Evolutionary conservation across 1,284 basidiomycete genomes (phyloP), one percentile per base, ranked within the genome.

Genomic region (Ganoderma sp.): DNA sequence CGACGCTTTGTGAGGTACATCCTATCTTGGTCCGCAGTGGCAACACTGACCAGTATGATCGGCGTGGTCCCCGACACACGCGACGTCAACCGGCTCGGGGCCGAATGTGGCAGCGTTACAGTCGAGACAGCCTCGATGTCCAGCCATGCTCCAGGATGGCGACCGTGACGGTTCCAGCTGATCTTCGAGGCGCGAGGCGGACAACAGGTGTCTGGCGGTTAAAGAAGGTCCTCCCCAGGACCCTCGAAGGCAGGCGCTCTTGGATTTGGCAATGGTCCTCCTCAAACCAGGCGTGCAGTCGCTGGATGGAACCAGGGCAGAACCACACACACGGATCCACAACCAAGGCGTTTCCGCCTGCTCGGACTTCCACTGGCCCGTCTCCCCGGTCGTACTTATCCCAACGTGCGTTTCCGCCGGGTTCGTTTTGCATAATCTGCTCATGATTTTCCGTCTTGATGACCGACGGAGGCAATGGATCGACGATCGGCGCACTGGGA

Each of bases 291-390:
- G 10, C 10, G 9, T 12, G 12, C 48, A 52, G 48, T 22, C 48
- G 22, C 22, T 14, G 25, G 48, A 25, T 52, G 12, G 48, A 52
- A 52, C 48, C 48, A 25, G 25, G 48, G 12, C 12, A 25, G 48
- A 25, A 52, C 48, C 48, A 22, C 25, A 52, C 48, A 52, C 48
- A 52, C 48, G 48, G 48, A 52, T 52, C 48, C 48, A 52, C 48
- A 52, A 52, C 3, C 5, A 9, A 22, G n/a, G n/a, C 48, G 6
- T 22, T 52, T 52, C 48, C 48, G 14, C 48, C 22, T 50, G 9
- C 48, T 50, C 48, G 48, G 48, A 22, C 22, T 50, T 50, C n/a
- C 48, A 28, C 25, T 28, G 48, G 22, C 48, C 48, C 48, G 22
- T 3, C 45, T 22, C 48, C 48, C 25, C n/a, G 48, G 48, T n/a